Evolutionary conservation across 371 early-diverging fungal genomes (phyloP), one percentile per base, ranked within the genome.

Genomic region (Syncephalastrum racemosum): DNA sequence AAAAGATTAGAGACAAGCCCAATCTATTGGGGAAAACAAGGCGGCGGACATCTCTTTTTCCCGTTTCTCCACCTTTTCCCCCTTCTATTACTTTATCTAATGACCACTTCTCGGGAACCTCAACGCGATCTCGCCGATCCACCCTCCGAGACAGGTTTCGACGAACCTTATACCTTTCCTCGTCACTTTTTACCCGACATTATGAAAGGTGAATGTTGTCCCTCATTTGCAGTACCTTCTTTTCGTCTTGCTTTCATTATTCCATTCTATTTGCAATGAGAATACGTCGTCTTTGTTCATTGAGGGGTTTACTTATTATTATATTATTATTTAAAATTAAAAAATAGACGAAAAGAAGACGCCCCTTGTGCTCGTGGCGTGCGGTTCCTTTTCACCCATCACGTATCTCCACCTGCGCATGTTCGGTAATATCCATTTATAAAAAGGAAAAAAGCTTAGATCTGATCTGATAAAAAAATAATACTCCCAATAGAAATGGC

Each of bases 331-430:
- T 6, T 27, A 27, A 27, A 4, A 27, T 0, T 31, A 10, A 3
- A 7, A 31, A 1, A 31, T 12, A 90, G 95, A 94, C 68, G 82
- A 87, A n/a, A 75, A 67, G 48, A 92, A 92, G 65, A 84, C 70
- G n/a, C 98, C 99, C 5, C 71, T 97, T 14, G 95, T 97, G 6
- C 75, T 97, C 13, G 92, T 98, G 13, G 97, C 94, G 1, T 98
- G 99, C 65, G 99, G 99, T 1, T 97, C 97, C 1, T 98, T 88
- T 70, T 95, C 96, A 1, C 99, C 99, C 4, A 89, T 98, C 39
- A 98, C 99, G 2, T 95, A 96, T 73, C 83, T 97, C 23, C 99
- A 98, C 63, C 77, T 98, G 58, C 87, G 99, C 57, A 95, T 98
- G 93, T 97, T 98, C 81, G 98, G 96, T 96, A 86, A 68, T 31